These are phyloP conservation scores for Penicillium sp. DNA, from an alignment of 2,329 filamentous ascomycete species.

Conservation along the genomic window DNA sequence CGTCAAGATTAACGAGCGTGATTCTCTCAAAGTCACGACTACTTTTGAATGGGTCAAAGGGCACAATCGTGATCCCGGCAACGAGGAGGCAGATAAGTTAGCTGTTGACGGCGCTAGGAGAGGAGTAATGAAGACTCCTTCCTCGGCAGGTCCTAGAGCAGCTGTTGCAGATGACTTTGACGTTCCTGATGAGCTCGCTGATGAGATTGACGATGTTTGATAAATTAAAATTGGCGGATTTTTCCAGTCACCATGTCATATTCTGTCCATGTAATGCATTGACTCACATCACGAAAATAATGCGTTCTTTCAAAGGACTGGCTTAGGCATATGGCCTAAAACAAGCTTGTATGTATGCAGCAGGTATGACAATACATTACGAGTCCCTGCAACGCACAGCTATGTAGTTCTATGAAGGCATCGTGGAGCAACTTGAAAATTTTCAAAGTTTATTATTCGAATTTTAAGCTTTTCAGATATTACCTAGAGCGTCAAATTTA, in stretches of 20 bases:
- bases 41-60: slow-evolving; percentile 88
- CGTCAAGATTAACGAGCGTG: slow-evolving; percentile 65
- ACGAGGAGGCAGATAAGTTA: slow-evolving; percentile 73
- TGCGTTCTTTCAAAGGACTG: background rate
- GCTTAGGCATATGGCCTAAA: background rate
- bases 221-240: background rate
- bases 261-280: background rate
- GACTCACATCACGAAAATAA: background rate
- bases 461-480: too few relatives aligned
- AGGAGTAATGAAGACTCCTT: slow-evolving; percentile 22
- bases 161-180: slow-evolving; percentile 1
- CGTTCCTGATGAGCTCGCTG: slow-evolving; percentile 10
- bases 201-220: slow-evolving; percentile 11
- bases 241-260: background rate
- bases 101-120: slow-evolving; percentile 63
- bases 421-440: too few relatives aligned
- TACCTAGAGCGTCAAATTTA: too few relatives aligned
- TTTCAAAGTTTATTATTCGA: too few relatives aligned
- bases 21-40: slow-evolving; percentile 57
- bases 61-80: slow-evolving; percentile 69
- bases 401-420: too few relatives aligned
- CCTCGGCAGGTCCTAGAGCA: background rate
- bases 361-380: too few relatives aligned
- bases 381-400: too few relatives aligned
- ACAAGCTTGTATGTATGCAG: background rate